Percentiles rank a stretch among this genome's conserved stretches.
Evolutionary conservation across 345 rosid genomes (phyloP).

Genomic region (Theobroma cacao): DNA sequence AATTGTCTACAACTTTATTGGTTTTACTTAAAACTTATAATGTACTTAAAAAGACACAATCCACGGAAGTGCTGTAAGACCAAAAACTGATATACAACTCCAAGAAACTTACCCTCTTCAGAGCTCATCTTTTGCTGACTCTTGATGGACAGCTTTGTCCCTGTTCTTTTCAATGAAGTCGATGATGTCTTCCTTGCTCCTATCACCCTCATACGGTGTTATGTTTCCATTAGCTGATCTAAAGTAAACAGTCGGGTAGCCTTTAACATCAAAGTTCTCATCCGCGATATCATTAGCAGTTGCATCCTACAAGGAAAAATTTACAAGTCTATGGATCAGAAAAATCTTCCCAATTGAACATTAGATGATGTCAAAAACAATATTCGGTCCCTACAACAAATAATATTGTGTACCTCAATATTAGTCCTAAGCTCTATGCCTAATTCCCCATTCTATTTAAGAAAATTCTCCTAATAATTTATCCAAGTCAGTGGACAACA

Average conservation of each 20-base stretch:
- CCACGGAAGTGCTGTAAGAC: not conserved
- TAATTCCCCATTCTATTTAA: not conserved
- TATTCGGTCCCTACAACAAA: not conserved
- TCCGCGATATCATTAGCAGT: constrained; percentile 74
- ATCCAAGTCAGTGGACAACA: not conserved
- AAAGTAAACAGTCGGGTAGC: constrained; percentile 84
- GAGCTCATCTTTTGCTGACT: constrained; percentile 65
- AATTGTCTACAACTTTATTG: not conserved
- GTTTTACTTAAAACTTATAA: not conserved
- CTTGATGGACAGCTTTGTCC: constrained; percentile 36
- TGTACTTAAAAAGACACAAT: not conserved
- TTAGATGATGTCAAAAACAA: not conserved
- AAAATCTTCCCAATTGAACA: not conserved
- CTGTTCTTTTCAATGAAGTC: constrained; percentile 82
- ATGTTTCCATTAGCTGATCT: constrained; percentile 65
- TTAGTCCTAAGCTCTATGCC: not conserved
- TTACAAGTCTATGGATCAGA: not conserved
- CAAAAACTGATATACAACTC: not conserved
- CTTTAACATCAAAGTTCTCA: constrained; percentile 71
- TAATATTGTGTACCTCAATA: not conserved
- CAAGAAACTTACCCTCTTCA: constrained; percentile 27
- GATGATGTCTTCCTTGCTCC: constrained; percentile 80
- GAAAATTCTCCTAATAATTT: not conserved
- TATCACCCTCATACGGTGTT: constrained; percentile 62
- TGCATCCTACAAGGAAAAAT: constrained; percentile 54